Conservation (phyloP, 805 yeast genomes). For the Starmerella bombicola region DNA sequence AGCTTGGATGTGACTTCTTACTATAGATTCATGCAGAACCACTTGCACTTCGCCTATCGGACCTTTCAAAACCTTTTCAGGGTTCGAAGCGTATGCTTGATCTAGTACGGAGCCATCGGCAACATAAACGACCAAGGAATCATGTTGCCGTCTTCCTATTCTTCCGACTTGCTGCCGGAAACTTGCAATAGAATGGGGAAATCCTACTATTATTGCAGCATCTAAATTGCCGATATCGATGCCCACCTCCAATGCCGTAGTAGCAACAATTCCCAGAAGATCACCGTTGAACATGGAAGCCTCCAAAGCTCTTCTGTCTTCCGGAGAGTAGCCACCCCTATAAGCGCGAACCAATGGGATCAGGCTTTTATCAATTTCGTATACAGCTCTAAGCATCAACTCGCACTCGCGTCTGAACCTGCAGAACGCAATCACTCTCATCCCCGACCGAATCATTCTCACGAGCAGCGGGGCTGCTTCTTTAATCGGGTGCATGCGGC, state of each 20-base stretch:
- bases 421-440: slow-evolving; percentile 83
- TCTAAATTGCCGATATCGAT: slow-evolving; percentile 89
- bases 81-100: slow-evolving; percentile 65
- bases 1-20: slow-evolving; percentile 79
- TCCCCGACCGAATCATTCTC: slow-evolving; percentile 46
- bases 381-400: slow-evolving; percentile 68
- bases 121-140: slow-evolving; percentile 73
- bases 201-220: slow-evolving; percentile 84
- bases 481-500: slow-evolving; percentile 55
- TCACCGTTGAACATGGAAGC: slow-evolving; percentile 80
- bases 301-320: slow-evolving; percentile 79
- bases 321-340: slow-evolving; percentile 85
- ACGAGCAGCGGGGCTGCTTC: slow-evolving; percentile 69
- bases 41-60: slow-evolving; percentile 48
- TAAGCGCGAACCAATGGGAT: slow-evolving; percentile 36
- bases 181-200: slow-evolving; percentile 75
- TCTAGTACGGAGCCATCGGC: slow-evolving; percentile 74
- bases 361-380: slow-evolving; percentile 35
- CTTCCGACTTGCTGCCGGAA: slow-evolving; percentile 94
- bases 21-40: slow-evolving; percentile 47
- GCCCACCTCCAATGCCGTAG: slow-evolving; percentile 91
- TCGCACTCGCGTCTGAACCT: slow-evolving; percentile 80
- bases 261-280: slow-evolving; percentile 76
- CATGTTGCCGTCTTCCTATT: slow-evolving; percentile 77
- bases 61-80: slow-evolving; percentile 42